A percentile compares a stretch with the other conserved stretches of the same genome.
phyloP scores from a whole-genome alignment of 805 yeast genomes.

The Metschnikowia anglica region DNA sequence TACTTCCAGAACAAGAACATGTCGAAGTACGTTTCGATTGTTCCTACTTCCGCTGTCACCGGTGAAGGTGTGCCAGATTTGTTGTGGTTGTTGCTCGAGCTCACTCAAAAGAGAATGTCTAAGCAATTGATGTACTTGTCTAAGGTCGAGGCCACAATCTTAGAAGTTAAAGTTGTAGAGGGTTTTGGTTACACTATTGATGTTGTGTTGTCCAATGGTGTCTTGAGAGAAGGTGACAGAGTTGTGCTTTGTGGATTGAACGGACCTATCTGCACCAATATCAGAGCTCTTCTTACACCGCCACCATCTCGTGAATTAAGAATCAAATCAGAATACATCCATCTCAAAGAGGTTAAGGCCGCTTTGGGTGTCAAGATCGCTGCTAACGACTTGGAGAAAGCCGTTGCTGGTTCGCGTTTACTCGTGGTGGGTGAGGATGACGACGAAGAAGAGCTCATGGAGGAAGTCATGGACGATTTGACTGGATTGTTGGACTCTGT shows the following conservation, averaged over 20 bases:
- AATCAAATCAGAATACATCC: constrained; percentile 93
- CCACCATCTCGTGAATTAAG: constrained; percentile 97
- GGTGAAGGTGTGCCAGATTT: constrained; percentile 99
- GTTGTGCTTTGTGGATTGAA: constrained; percentile 95
- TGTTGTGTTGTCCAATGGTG: constrained; percentile 96
- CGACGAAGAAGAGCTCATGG: constrained; percentile 96
- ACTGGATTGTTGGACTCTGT: constrained; percentile 93
- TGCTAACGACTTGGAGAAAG: constrained; percentile 96
- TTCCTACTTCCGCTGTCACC: constrained; percentile 97
- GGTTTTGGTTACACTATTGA: constrained; percentile 99
- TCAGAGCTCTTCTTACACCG: constrained; percentile 94
- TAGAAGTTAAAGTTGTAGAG: constrained; percentile 97
- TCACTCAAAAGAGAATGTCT: constrained; percentile 98
- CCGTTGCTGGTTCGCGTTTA: constrained; percentile 97
- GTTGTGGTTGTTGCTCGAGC: constrained; percentile 89
- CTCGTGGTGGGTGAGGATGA: constrained; percentile 95
- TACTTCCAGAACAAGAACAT: constrained; percentile 93
- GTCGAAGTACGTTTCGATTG: constrained; percentile 91
- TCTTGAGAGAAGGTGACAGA: constrained; percentile 90
- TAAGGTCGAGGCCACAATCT: constrained; percentile 89
- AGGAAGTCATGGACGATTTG: constrained; percentile 97
- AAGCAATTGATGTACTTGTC: constrained; percentile 96
- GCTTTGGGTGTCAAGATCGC: constrained; percentile 99
- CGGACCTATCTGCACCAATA: constrained; percentile 96
- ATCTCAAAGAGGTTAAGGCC: constrained; percentile 97